phyloP scores from a whole-genome alignment of 202 grass and related monocot genomes.

The Schoenoplectus tabernaemontani region DNA sequence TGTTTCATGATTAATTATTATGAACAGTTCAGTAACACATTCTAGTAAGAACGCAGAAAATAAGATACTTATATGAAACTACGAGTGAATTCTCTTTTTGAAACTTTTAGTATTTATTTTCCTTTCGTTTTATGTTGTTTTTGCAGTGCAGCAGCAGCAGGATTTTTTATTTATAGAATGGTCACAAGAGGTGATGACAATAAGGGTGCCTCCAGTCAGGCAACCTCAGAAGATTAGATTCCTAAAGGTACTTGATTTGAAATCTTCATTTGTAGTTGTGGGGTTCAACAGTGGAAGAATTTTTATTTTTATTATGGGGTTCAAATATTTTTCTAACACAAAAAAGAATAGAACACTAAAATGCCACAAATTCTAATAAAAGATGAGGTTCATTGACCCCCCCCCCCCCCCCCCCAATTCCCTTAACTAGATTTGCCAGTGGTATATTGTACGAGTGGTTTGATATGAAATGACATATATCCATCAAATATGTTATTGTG shows the following conservation, averaged over 20 bases:
- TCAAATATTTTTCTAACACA: no score
- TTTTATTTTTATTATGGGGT: no score
- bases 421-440: no score
- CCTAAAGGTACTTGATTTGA: not conserved
- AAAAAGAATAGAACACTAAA: no score
- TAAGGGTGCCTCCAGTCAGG: not conserved
- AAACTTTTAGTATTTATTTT: not conserved
- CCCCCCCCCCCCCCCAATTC: no score
- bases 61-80: not conserved
- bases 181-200: constrained; percentile 4
- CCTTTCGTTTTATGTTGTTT: not conserved
- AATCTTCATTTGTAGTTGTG: not conserved
- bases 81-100: not conserved
- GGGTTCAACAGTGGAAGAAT: no score
- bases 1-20: not conserved
- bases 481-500: not conserved
- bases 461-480: not conserved
- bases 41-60: not conserved
- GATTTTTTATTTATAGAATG: constrained; percentile 20
- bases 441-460: not conserved
- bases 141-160: constrained; percentile 13
- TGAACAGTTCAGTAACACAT: not conserved
- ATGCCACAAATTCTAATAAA: no score
- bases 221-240: constrained; percentile 11
- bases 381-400: no score